Base-by-base conservation (phyloP, 768 basidiomycete species). In the Termitomyces sp. region DNA sequence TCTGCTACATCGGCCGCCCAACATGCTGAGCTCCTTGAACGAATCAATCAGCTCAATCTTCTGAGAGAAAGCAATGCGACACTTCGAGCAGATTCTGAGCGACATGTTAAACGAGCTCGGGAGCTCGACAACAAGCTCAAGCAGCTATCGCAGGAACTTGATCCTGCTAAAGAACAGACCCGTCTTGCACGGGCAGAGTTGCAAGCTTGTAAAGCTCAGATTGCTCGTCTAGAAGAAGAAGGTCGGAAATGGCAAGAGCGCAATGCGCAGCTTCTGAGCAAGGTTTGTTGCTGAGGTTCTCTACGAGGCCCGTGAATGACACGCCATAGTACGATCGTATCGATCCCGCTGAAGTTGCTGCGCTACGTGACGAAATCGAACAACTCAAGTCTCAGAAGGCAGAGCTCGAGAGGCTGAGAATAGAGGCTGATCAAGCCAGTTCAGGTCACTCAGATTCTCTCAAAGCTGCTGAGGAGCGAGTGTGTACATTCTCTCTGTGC, bases 51-150 rank as follows among this genome's bases (percentile, higher is more conserved):
- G 61, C 78, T 92, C 58, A 93, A 91, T 55, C 81, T 95, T 52
- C 73, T 94, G 2, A 83, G 91, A 37, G 92, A 95, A 70, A 93
- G 91, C 73, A 95, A 95, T 65, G 84, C 86, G 0, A 93, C 89
- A 1, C 77, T 95, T 0, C 84, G 92, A 56, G 76, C 86, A 32
- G 91, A 94, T 54, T 83, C 79, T 61, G 89, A 91, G 59, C 76
- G 74, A n/a, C 78, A 89, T 59, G 69, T 79, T 25, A 89, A 86
- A 68, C 85, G 84, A 42, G 78, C 85, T 23, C 77, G 79, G 40
- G 85, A 86, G 40, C 75, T 94, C 34, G 88, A 90, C 42, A 64
- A 65, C 43, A 84, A 85, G 67, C 74, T 93, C 9, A 79, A 80
- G 57, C 66, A 75, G 41, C 70, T 88, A 0, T 77, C 80, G 7